Evolutionary conservation across 192 early-diverging fungal species (phyloP).

Genomic region (Umbelopsis vinacea): DNA sequence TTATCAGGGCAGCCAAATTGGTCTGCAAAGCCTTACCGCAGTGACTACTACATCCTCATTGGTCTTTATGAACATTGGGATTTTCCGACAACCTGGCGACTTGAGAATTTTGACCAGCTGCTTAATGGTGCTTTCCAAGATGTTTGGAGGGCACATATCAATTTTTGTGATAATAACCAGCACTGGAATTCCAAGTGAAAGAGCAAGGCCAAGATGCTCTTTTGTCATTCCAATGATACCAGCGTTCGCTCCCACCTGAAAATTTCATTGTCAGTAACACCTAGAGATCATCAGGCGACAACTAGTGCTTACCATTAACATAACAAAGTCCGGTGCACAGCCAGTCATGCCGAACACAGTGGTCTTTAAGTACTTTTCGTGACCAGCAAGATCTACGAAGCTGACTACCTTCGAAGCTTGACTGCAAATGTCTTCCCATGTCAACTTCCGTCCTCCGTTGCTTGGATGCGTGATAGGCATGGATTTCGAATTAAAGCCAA

Average conservation of each 20-base stretch:
- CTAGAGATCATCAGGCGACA: conserved; percentile 23
- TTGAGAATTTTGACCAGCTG: conserved; percentile 85
- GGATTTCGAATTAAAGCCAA: conserved; percentile 84
- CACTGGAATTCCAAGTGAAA: conserved; percentile 87
- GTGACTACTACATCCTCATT: conserved; percentile 78
- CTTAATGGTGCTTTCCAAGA: conserved; percentile 82
- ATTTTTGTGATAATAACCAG: conserved; percentile 95
- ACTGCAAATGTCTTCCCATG: conserved; percentile 85
- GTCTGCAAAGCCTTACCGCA: conserved; percentile 46
- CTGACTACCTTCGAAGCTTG: conserved; percentile 75
- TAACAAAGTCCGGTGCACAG: conserved; percentile 87
- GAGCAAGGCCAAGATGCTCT: conserved; percentile 89
- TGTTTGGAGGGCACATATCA: conserved; percentile 88
- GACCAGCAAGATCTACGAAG: conserved; percentile 82
- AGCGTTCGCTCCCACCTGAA: conserved; percentile 70
- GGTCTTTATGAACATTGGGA: conserved; percentile 84
- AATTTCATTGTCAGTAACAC: not conserved
- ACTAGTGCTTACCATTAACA: conserved; percentile 69
- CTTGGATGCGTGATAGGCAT: conserved; percentile 54
- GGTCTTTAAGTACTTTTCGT: conserved; percentile 95
- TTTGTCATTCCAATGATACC: conserved; percentile 94
- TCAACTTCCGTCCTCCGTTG: conserved; percentile 59
- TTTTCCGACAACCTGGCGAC: conserved; percentile 88
- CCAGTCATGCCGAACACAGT: conserved; percentile 97
- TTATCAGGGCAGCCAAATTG: too few relatives aligned